A percentile compares a stretch with the other conserved stretches of the same genome.
Evolutionary conservation across 306 rosid genomes (phyloP).

Genomic region (Ormosia semicastrata): DNA sequence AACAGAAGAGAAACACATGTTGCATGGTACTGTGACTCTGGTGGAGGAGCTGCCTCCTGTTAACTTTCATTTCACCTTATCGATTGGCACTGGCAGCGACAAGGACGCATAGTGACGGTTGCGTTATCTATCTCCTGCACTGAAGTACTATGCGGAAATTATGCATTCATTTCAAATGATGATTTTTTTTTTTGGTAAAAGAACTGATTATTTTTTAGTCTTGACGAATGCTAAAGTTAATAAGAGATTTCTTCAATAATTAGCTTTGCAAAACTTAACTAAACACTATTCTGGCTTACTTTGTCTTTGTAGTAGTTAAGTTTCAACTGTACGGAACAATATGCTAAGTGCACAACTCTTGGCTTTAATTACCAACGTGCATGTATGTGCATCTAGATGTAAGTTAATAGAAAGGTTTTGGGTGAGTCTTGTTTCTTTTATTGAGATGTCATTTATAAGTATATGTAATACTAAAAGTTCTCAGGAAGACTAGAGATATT

Average conservation of each 20-base stretch:
- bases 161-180: neutral
- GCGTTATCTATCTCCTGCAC: neutral
- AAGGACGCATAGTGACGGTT: neutral
- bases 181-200: neutral
- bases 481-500: no score
- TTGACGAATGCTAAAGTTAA: neutral
- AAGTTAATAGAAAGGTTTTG: no score
- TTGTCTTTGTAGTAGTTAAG: neutral
- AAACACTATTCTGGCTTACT: neutral
- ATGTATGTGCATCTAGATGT: no score
- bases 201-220: neutral
- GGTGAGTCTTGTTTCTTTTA: no score
- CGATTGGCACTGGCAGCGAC: neutral
- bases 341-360: no score
- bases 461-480: no score
- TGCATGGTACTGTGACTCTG: slow-evolving; percentile 26
- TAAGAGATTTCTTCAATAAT: neutral
- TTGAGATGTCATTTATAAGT: no score
- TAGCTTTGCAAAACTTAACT: neutral
- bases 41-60: neutral
- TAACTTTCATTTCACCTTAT: neutral
- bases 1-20: slow-evolving; percentile 3
- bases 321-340: neutral
- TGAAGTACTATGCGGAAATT: neutral
- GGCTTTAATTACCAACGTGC: no score